Conservation (phyloP, 768 basidiomycete genomes). For the Boletus pseudopeckii region DNA sequence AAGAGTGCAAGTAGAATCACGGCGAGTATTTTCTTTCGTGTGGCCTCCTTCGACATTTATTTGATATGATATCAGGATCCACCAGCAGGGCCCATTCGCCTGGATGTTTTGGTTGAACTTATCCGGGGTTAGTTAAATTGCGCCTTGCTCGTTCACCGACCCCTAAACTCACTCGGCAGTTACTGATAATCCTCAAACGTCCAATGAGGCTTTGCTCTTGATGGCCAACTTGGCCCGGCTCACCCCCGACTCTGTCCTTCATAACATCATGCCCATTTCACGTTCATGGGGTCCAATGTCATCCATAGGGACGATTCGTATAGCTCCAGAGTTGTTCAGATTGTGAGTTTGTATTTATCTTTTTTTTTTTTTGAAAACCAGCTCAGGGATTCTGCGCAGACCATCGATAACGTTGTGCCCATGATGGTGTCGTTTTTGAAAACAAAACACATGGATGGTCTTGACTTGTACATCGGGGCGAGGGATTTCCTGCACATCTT, state of each 20-base stretch:
- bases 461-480: constrained; percentile 65
- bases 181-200: constrained; percentile 89
- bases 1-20: constrained; percentile 53
- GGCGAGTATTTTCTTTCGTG: constrained; percentile 36
- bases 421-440: constrained; percentile 84
- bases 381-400: constrained; percentile 43
- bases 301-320: constrained; percentile 96
- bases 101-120: constrained; percentile 85
- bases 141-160: neutral
- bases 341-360: constrained; percentile 42
- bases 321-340: constrained; percentile 92
- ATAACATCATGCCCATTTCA: constrained; percentile 97
- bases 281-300: constrained; percentile 98
- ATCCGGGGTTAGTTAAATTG: constrained; percentile 56
- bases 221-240: constrained; percentile 81
- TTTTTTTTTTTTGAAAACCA: neutral
- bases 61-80: constrained; percentile 40
- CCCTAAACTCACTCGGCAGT: constrained; percentile 42
- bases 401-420: constrained; percentile 90
- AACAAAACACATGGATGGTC: constrained; percentile 45
- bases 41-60: neutral
- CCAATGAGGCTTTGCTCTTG: constrained; percentile 86
- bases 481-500: constrained; percentile 87
- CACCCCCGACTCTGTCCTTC: constrained; percentile 86
- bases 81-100: constrained; percentile 58